A percentile compares a stretch with the other conserved stretches of the same genome.
Conservation (phyloP, 148 eudicot species). For the Chenopodium album region DNA sequence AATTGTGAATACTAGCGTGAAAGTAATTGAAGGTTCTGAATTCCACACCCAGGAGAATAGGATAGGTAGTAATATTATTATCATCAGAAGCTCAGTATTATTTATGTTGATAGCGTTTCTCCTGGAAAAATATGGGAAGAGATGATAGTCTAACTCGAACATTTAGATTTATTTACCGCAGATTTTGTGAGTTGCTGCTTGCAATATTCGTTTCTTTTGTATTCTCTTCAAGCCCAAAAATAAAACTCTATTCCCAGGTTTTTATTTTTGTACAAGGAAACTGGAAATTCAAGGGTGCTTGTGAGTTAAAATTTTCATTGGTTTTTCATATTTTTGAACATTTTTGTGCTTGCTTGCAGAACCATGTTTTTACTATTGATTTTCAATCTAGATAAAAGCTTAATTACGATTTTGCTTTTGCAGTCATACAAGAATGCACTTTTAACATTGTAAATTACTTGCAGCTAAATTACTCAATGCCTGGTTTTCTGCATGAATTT, state of each 20-base stretch:
- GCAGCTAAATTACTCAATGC: too few species aligned
- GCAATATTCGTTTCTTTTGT: conserved; percentile 8
- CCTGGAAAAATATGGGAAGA: conserved; percentile 15
- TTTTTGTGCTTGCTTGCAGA: not conserved
- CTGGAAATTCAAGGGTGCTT: conserved; percentile 5
- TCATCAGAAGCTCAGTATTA: conserved; percentile 4
- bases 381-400: too few species aligned
- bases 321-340: not conserved
- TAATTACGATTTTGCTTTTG: too few species aligned
- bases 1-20: conserved; percentile 40
- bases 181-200: conserved; percentile 28
- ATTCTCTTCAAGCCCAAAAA: not conserved
- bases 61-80: conserved; percentile 11
- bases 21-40: conserved; percentile 21
- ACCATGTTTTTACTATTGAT: too few species aligned
- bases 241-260: not conserved
- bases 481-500: too few species aligned
- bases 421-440: too few species aligned
- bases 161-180: conserved; percentile 17
- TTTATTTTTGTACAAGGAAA: conserved; percentile 3
- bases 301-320: not conserved
- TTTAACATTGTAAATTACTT: too few species aligned
- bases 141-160: conserved; percentile 13
- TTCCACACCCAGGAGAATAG: conserved; percentile 27
- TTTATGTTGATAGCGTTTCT: conserved; percentile 23